Base-by-base conservation (phyloP, 2,329 filamentous ascomycete species). In the Colletotrichum caudatum region DNA sequence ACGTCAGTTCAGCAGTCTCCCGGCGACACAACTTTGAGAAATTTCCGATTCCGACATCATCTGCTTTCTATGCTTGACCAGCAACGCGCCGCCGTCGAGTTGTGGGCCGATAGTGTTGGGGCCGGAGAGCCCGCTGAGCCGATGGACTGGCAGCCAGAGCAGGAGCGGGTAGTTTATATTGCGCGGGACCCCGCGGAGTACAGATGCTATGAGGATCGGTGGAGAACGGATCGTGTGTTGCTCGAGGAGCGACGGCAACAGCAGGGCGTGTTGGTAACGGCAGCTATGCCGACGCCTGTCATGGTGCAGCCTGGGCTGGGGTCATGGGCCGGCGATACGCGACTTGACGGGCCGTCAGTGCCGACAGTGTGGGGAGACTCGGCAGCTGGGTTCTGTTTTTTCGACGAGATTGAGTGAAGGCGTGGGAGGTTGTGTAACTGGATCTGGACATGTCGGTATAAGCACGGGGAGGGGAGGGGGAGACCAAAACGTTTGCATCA, bases 61-160 rank as follows among this genome's bases (percentile, higher is more conserved):
- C 5, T 72, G 7, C 51, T 72, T 26, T 66, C 41, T 12, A 62
- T 72, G 11, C 39, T 72, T n/a, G 70, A 72, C 26, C 67, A 71
- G 44, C 70, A 72, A 23, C 70, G 67, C 6, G 20, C 41, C 35
- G 64, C 67, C 23, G 33, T 75, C 16, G 73, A 72, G 57, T 64
- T 64, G 51, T 76, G 75, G 75, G 74, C 73, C 7, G 66, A 70
- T 26, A 74, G 69, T 16, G 71, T 74, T 7, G 74, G 73, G 20
- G 73, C 67, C 5, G 53, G 62, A 7, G 70, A 70, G 6, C 71
- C 71, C 11, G 66, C 74, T 9, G 76, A 77, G 41, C 72, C 74
- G 18, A 78, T 78, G 76, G 76, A 77, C 44, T 78, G 76, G 67
- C 75, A 77, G 61, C 76, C 74, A 2, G 76, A 77, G 57, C 71